Base-by-base conservation (phyloP, 129 eudicot species). In the Dittrichia graveolens region DNA sequence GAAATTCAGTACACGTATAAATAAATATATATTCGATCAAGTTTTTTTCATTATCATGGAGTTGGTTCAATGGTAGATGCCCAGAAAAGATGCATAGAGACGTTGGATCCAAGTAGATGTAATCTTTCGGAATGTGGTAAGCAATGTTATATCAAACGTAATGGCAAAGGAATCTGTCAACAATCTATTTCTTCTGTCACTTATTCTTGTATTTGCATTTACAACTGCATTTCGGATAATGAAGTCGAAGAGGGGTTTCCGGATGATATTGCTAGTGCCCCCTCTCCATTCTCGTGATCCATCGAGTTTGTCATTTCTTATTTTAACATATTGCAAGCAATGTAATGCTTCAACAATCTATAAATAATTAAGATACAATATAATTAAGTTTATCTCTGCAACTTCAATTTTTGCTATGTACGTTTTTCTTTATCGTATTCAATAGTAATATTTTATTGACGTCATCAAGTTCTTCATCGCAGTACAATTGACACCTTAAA, bases 131-230 rank as follows among this genome's bases (percentile, higher is more conserved):
- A 42, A 9, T 64, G 69, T 43, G 37, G 53, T 14, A 52, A n/a
- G 43, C 69, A 64, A 43, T 64, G 69, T 64, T 43, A 5, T 16
- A 34, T 5, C 6, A 64, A 5, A 64, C 53, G 15, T 18, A 43
- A 64, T 8, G 69, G 69, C 39, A 64, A 42, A 16, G 69, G 69
- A 16, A 2, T 64, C 9, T 64, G 69, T 11, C 34, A 15, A 15
- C 50, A 6, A 7, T 42, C 53, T 6, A 9, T 8, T 5, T 4
- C 16, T 19, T 16, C 4, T 8, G 34, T 16, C 53, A 19, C 42
- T 18, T 64, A 64, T 43, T 45, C 69, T 15, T 64, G 69, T 64
- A 19, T 64, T 14, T 64, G 69, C 39, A 8, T 64, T 11, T 64
- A 42, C 38, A 64, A 64, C 18, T 64, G 54, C 10, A 8, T 15